These are phyloP conservation scores for Aspergillus pseudoviridinutans DNA, from an alignment of 2,329 filamentous ascomycete genomes.

Conservation along the genomic window DNA sequence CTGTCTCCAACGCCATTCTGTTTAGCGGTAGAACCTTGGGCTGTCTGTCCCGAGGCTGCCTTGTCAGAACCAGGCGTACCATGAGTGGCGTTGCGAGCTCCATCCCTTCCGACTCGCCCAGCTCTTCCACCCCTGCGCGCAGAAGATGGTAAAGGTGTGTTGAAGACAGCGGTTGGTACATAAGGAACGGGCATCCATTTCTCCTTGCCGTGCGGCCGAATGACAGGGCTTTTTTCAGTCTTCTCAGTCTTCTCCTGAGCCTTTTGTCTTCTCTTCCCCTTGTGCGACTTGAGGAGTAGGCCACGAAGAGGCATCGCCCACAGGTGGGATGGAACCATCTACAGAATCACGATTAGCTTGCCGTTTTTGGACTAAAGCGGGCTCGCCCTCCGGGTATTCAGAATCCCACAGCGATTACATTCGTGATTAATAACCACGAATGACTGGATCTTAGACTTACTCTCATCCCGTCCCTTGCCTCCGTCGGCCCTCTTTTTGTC, in stretches of 20 bases:
- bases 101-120: constrained; percentile 53
- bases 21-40: constrained; percentile 25
- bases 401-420: background rate
- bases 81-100: constrained; percentile 43
- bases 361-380: constrained; percentile 9
- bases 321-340: constrained; percentile 54
- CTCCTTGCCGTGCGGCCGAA: constrained; percentile 63
- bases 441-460: constrained; percentile 13
- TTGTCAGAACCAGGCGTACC: constrained; percentile 33
- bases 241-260: constrained; percentile 65
- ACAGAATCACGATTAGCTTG: constrained; percentile 11
- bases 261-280: constrained; percentile 71
- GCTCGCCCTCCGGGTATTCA: background rate
- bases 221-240: constrained; percentile 56
- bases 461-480: constrained; percentile 40
- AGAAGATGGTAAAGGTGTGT: constrained; percentile 64
- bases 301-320: constrained; percentile 77
- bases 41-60: constrained; percentile 24
- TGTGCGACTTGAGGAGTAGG: constrained; percentile 80
- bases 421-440: background rate
- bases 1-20: constrained; percentile 29
- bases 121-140: constrained; percentile 53
- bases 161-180: constrained; percentile 79
- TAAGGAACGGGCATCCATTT: constrained; percentile 83
- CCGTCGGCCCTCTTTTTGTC: constrained; percentile 35